Evolutionary conservation across 2,329 filamentous ascomycete genomes (phyloP).

Genomic region (Cladophialophora bantiana): DNA sequence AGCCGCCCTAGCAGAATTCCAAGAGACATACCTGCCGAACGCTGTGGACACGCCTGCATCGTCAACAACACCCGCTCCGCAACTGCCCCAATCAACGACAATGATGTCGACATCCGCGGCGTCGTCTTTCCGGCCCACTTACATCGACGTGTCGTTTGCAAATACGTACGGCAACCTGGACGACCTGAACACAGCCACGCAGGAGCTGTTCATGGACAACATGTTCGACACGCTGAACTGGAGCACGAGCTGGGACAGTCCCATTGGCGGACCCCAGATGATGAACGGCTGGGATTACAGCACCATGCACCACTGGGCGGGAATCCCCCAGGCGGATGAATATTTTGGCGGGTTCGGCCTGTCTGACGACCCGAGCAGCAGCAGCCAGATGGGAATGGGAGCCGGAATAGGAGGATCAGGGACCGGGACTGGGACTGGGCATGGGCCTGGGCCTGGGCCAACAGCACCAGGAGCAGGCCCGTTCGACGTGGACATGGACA

Average conservation of each 20-base stretch:
- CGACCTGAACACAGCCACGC: slow-evolving; percentile 29
- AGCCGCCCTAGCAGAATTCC: slow-evolving; percentile 28
- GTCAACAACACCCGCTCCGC: slow-evolving; percentile 16
- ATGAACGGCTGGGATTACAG: slow-evolving; percentile 33
- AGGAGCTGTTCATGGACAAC: slow-evolving; percentile 37
- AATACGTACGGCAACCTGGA: slow-evolving; percentile 26
- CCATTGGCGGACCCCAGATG: slow-evolving; percentile 31
- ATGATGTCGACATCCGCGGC: background rate
- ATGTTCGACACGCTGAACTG: slow-evolving; percentile 39
- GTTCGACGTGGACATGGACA: slow-evolving; percentile 29
- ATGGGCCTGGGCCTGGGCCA: background rate
- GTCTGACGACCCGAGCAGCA: slow-evolving; percentile 17
- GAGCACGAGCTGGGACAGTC: slow-evolving; percentile 38
- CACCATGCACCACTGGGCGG: slow-evolving; percentile 34
- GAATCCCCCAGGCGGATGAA: slow-evolving; percentile 33
- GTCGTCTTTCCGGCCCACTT: slow-evolving; percentile 22
- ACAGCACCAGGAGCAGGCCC: background rate
- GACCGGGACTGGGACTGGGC: background rate
- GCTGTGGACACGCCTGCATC: slow-evolving; percentile 25
- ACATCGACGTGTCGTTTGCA: slow-evolving; percentile 33
- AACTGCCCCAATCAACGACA: slow-evolving; percentile 16
- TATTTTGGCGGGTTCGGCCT: slow-evolving; percentile 28
- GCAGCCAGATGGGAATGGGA: slow-evolving; percentile 15
- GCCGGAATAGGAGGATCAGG: background rate
- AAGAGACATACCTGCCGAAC: slow-evolving; percentile 17